These are phyloP conservation scores for Aspergillus udagawae DNA, from an alignment of 2,329 filamentous ascomycete species.

Conservation along the genomic window DNA sequence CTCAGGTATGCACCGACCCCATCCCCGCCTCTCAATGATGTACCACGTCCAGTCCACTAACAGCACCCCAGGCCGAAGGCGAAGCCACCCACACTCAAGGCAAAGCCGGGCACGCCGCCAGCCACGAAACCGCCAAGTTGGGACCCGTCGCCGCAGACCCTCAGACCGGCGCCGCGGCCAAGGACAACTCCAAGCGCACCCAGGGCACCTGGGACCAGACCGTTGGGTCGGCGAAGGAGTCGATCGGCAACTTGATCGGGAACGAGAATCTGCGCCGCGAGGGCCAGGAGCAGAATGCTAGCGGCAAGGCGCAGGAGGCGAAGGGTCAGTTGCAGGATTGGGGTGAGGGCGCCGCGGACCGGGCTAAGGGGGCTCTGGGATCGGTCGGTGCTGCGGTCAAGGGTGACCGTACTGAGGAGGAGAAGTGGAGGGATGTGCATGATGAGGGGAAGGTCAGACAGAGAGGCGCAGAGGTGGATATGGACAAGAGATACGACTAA, in stretches of 20 bases:
- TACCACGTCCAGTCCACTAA: constrained; percentile 19
- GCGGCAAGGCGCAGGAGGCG: constrained; percentile 78
- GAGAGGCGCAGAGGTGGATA: constrained; percentile 75
- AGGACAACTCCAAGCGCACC: constrained; percentile 68
- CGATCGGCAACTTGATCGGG: constrained; percentile 70
- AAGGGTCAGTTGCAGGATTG: constrained; percentile 75
- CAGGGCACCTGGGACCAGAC: constrained; percentile 83
- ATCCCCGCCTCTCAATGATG: not conserved
- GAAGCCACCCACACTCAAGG: constrained; percentile 63
- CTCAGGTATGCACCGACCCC: constrained; percentile 50
- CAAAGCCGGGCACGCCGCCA: constrained; percentile 65
- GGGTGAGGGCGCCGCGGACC: constrained; percentile 61
- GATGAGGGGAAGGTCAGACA: constrained; percentile 80
- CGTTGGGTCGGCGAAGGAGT: constrained; percentile 78
- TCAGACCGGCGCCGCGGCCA: constrained; percentile 63
- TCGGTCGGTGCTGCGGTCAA: constrained; percentile 67
- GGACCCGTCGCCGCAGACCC: constrained; percentile 65
- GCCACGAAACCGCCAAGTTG: constrained; percentile 70
- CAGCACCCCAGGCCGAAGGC: constrained; percentile 60
- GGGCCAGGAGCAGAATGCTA: constrained; percentile 72
- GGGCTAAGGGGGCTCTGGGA: constrained; percentile 69
- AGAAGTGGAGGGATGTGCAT: constrained; percentile 64
- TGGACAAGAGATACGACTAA: constrained; percentile 55
- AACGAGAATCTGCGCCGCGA: constrained; percentile 69
- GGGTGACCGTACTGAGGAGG: constrained; percentile 64